phyloP scores from a whole-genome alignment of 2,329 filamentous ascomycete genomes.

The Raffaelea deltoideospora region DNA sequence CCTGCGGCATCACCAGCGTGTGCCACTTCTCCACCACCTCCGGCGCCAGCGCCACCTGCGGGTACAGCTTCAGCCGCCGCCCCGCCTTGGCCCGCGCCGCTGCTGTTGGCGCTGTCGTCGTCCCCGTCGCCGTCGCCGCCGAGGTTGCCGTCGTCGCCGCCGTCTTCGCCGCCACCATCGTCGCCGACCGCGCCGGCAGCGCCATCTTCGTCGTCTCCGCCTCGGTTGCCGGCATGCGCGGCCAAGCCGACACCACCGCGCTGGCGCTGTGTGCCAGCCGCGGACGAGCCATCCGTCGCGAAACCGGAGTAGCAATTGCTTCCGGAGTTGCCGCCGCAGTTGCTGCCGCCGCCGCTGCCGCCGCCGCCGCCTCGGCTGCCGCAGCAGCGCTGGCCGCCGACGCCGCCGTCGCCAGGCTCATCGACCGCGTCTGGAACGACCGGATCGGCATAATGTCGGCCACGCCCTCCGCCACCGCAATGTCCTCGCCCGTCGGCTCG shows the following conservation, averaged over 20 bases:
- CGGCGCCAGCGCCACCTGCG: constrained; percentile 40
- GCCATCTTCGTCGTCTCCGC: constrained; percentile 12
- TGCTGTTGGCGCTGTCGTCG: not conserved
- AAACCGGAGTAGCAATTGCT: no score
- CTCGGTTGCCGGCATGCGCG: no score
- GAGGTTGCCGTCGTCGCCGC: not conserved
- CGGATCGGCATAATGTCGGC: no score
- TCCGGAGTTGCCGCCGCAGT: no score
- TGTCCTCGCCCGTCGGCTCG: no score
- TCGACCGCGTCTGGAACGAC: no score
- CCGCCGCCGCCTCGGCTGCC: no score
- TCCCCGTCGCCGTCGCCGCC: not conserved
- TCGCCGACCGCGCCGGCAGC: not conserved
- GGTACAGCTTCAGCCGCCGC: constrained; percentile 40
- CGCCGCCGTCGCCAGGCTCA: not conserved
- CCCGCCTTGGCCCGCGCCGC: constrained; percentile 4
- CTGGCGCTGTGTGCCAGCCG: no score
- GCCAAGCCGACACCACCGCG: no score
- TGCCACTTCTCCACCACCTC: constrained; percentile 60
- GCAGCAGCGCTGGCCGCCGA: not conserved
- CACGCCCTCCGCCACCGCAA: no score
- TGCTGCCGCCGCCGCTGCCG: no score
- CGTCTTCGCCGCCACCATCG: not conserved
- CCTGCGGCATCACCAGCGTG: constrained; percentile 51
- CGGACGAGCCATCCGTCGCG: no score